A percentile compares a stretch with the other conserved stretches of the same genome.
Evolutionary conservation across 2,329 filamentous ascomycete species (phyloP).

Genomic region (Aspergillus sp.): DNA sequence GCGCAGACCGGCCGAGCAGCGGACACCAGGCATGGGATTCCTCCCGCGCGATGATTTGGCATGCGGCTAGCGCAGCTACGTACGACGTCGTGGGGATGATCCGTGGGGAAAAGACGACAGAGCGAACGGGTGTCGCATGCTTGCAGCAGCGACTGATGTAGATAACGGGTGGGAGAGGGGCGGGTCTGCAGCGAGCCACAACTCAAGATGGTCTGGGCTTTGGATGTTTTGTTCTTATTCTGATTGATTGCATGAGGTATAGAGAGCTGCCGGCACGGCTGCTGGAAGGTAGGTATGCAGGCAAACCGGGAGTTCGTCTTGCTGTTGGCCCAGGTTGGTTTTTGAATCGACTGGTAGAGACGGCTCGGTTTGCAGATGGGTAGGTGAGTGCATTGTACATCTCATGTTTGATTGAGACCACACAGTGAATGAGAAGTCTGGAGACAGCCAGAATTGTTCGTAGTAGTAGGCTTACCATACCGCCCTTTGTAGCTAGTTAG

Average conservation of each 20-base stretch:
- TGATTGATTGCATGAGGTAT: background rate
- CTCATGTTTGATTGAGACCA: too few relatives aligned
- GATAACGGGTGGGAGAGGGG: background rate
- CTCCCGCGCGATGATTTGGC: too few relatives aligned
- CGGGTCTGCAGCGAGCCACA: background rate
- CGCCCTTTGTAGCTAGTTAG: too few relatives aligned
- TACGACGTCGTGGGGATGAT: slow-evolving; percentile 3
- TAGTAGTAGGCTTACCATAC: background rate
- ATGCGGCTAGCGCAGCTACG: background rate
- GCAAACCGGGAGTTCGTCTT: background rate
- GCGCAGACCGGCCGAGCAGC: too few relatives aligned
- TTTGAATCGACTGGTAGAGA: background rate
- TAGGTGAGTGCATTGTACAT: too few relatives aligned
- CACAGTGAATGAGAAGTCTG: too few relatives aligned
- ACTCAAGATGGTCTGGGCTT: background rate
- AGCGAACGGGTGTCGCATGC: background rate
- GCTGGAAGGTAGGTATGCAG: background rate
- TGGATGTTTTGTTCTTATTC: background rate
- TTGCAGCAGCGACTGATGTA: too few relatives aligned
- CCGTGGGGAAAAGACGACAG: background rate
- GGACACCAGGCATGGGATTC: too few relatives aligned
- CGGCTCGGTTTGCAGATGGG: background rate
- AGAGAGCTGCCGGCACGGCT: too few relatives aligned
- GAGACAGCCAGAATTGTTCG: background rate
- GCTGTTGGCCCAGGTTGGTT: background rate